Base-by-base conservation (phyloP, 371 early-diverging fungal genomes). In the Mortierella sp. region DNA sequence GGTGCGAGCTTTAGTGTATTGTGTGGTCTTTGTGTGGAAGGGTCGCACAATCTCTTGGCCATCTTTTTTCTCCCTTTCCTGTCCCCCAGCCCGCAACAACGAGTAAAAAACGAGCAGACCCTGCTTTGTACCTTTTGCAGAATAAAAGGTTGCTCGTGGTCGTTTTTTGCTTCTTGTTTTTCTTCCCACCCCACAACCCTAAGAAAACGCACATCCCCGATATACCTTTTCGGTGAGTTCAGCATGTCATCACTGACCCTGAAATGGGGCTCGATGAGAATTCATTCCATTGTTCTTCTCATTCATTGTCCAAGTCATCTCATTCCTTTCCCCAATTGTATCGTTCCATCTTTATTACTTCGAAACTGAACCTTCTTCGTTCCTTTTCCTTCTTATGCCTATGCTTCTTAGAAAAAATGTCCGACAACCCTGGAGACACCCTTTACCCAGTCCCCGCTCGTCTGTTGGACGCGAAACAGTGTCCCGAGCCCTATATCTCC, bases 401-500 rank as follows among this genome's bases (percentile, higher is more conserved):
- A 16, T 31, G 44, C 37, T 52, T 43, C 40, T 19, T 31, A 31
- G 6, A 73, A 44, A 41, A 72, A 16, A 75, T 68, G 66, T 45
- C 66, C 29, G 68, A 66, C 7, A 53, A 66, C 19, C 65, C 58
- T n/a, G 67, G 64, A 34, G 43, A 72, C 53, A 64, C 47, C 68
- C 74, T 86, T 45, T 87, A 88, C 66, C 89, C 88, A 29, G 90
- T 93, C 40, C 92, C 93, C 22, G 81, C 80, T 31, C 89, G 93
- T 61, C 88, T 92, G 13, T 72, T 92, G 50, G 86, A 90, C 73
- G 37, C 69, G 1, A 16, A 65, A 8, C 77, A 81, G 37, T 87
- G 85, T 61, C 92, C 91, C 22, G 89, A 87, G 79, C 95, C 96
- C 50, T 93, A 93, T 85, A 85, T 96, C 68, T 80, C 85, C 48